Evolutionary conservation across 495 filamentous ascomycete genomes (phyloP), one percentile per base, ranked within the genome.

Genomic region (Entonaema liquescens): DNA sequence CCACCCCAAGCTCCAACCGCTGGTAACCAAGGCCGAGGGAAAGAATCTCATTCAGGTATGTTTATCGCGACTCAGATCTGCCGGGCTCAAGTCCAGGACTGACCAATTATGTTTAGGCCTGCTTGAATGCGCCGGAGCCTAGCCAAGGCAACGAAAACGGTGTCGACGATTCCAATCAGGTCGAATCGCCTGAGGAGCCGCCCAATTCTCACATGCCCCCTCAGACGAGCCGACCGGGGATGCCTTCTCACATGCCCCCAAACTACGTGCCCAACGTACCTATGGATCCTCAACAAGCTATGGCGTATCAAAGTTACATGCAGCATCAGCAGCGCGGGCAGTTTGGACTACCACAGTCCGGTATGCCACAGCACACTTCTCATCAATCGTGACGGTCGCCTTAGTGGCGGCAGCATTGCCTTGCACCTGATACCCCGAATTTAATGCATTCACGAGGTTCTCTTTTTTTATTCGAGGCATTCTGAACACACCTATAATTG

Each of bases 1-100:
- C 96, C 66, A 99, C 96, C 8, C 96, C 7, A 99, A 99, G 85
- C 90, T 99, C 38, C 96, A 99, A 83, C 96, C 96, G 68, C 87
- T 99, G 52, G 96, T 99, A 63, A 99, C 96, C 70, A 99, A 99
- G 86, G 90, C 96, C 9, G 96, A 99, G 79, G 96, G 96, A 83
- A 99, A 99, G 88, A 99, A 99, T 78, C 84, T 99, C 42, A 99
- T 99, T 65, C 96, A 99, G 90, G 96, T 98, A 88, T 64, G 88
- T 56, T 53, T 49, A 28, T 54, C 53, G 66, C 62, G 49, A 62
- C 11, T 47, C 31, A 12, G 23, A 7, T 56, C 15, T 50, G 42
- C 58, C 38, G 31, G 52, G 40, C 25, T 65, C 47, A 13, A 33
- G 40, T 11, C 13, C 15, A 35, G 8, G 36, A 57, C 59, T 76